Base-by-base conservation (phyloP, 257 asterid genomes). In the Galeopsis tetrahit region DNA sequence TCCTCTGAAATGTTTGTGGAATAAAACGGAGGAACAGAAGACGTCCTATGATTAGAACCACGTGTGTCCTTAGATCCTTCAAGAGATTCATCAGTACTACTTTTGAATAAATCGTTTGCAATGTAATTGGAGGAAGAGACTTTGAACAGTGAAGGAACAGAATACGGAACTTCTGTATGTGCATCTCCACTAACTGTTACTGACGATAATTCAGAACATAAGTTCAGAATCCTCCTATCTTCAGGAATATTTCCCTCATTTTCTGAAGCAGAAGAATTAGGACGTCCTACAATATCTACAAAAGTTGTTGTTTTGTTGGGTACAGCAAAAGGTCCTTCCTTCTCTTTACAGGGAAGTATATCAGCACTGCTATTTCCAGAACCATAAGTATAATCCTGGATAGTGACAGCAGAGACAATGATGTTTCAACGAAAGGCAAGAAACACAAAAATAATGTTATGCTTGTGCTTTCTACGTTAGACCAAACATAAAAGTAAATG, bases 201-300 rank as follows among this genome's bases (percentile, higher is more conserved):
- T 42, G 86, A 72, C 10, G 86, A 79, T 17, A 76, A 28, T 64
- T 69, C 83, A 58, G 83, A 76, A 75, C 77, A 69, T 13, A 75
- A 34, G 43, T 68, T 68, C 32, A 56, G 46, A 75, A 78, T 55
- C 77, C 83, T 75, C 70, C 68, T 17, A 67, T 82, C 80, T 46
- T 75, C 83, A 40, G 77, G 59, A 57, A 70, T 65, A 75, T 66
- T 77, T 78, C 76, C 85, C 73, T 84, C 96, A 58, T 86, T 85
- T 69, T 84, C 95, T 21, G 72, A 74, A 74, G 81, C 78, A 80
- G 83, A 78, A 77, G 63, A 77, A 83, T 74, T 75, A 58, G 95
- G 75, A 42, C 88, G 86, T 63, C 97, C 97, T 72, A 94, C 95
- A 66, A 91, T 74, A 85, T 94, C 99, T 72, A 94, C 96, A 87